Conservation (phyloP, 2,329 filamentous ascomycete species). For the Grosmannia serpens region DNA sequence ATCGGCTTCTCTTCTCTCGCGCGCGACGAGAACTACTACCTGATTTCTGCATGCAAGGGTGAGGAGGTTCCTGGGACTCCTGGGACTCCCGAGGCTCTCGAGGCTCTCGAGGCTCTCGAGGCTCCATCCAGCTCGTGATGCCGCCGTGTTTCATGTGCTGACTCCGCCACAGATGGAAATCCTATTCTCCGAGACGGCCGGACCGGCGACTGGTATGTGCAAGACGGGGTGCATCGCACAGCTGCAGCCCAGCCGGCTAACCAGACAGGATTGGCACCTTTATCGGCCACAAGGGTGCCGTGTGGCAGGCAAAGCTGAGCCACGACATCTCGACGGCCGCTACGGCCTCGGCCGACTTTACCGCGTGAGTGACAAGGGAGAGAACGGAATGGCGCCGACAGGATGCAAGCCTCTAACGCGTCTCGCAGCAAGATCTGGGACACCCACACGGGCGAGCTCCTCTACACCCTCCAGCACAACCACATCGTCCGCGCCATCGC, state of each 20-base stretch:
- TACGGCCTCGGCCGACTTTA: conserved; percentile 92
- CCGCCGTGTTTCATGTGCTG: neutral
- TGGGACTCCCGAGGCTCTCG: no score
- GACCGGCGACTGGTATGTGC: conserved; percentile 74
- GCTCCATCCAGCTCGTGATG: no score
- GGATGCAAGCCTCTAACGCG: neutral
- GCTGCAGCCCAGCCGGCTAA: neutral
- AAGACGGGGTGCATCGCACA: neutral
- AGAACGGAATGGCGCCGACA: no score
- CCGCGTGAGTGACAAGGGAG: conserved; percentile 49
- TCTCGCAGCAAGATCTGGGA: conserved; percentile 80
- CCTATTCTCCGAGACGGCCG: conserved; percentile 95
- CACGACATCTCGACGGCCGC: conserved; percentile 80
- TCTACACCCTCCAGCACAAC: conserved; percentile 78
- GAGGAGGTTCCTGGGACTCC: conserved; percentile 5
- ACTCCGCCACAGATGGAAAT: conserved; percentile 62
- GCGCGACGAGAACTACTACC: conserved; percentile 75
- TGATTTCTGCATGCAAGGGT: conserved; percentile 92
- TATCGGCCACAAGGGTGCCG: conserved; percentile 93
- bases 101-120: no score
- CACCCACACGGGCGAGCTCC: conserved; percentile 81
- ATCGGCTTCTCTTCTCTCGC: conserved; percentile 78
- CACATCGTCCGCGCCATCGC: conserved; percentile 93
- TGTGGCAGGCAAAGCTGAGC: conserved; percentile 90
- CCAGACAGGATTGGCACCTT: conserved; percentile 81